Percentiles rank a stretch among this genome's conserved stretches.
These are phyloP conservation scores for Catenaria anguillulae DNA, from an alignment of 371 early-diverging fungal genomes.

Conservation along the genomic window DNA sequence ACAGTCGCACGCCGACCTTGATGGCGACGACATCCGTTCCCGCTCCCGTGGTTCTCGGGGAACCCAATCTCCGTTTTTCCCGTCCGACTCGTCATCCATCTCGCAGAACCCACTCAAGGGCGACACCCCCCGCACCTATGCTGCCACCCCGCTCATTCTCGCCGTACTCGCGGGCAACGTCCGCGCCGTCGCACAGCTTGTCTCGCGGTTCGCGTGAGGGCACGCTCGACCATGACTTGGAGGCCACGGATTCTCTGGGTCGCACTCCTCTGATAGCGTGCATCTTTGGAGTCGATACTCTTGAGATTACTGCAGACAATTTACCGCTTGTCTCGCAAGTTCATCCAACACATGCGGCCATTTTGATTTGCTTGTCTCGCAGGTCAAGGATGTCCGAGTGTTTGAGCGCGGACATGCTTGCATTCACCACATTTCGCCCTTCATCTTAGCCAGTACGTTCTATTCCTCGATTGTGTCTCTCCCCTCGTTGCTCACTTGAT, in stretches of 20 bases:
- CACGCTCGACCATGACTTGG: not conserved
- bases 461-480: too few species aligned
- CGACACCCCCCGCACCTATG: not conserved
- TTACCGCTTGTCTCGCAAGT: not conserved
- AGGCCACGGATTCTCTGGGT: not conserved
- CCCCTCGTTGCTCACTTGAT: too few species aligned
- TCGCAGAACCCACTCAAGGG: not conserved
- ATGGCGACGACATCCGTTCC: not conserved
- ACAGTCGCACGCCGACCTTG: not conserved
- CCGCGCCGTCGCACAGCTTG: not conserved
- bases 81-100: not conserved
- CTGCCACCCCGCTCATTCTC: not conserved
- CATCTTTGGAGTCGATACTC: constrained; percentile 3
- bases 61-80: not conserved
- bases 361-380: not conserved
- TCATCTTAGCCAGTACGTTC: not conserved
- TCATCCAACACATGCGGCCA: not conserved
- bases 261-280: constrained; percentile 2
- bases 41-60: not conserved
- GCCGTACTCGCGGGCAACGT: constrained; percentile 5
- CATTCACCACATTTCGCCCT: not conserved
- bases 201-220: not conserved
- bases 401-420: not conserved
- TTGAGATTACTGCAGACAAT: constrained; percentile 1
- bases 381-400: not conserved